Evolutionary conservation across 768 basidiomycete genomes (phyloP), one percentile per base, ranked within the genome.

Genomic region (Kwoniella sp.): DNA sequence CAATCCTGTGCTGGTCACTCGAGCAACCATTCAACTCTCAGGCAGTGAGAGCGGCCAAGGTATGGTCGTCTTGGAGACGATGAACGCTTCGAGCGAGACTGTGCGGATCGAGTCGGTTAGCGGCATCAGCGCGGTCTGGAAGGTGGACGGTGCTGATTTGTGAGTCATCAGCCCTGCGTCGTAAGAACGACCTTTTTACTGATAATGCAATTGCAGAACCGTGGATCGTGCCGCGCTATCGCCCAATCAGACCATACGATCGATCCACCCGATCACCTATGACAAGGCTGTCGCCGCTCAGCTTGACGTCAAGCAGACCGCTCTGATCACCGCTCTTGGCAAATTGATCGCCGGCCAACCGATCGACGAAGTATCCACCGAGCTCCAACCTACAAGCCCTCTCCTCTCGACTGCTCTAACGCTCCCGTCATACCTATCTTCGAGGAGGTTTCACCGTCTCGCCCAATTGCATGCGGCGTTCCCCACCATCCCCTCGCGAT

Each of bases 401-500:
- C n/a, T 64, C 29, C 38, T 22, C n/a, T 23, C 26, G 15, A 41
- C 37, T 29, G 12, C 12, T 17, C 48, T 57, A 28, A 41, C 62
- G 23, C 20, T 11, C n/a, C 50, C 12, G 23, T 61, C 60, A 3
- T 71, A 63, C 51, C 41, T 68, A 13, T 26, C 71, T 4, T 68
- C 76, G 1, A 50, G 71, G 65, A 85, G 64, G 65, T 81, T 29
- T 74, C 75, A 61, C 72, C 82, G 55, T 83, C 88, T 77, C 1
- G 26, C 45, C 2, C 57, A 67, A 17, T 69, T 82, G 15, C 15
- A 47, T 0, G 17, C 52, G 5, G 62, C 70, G 13, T 82, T 81
- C 67, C 79, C 81, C 4, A 84, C 89, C 58, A 87, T 95, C 34
- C 85, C 90, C 0, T 54, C 80, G 11, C 52, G 77, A 1, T 83